Percentiles rank a stretch among this genome's conserved stretches.
phyloP scores from a whole-genome alignment of 148 eudicot species.

The Chenopodium formosanum region DNA sequence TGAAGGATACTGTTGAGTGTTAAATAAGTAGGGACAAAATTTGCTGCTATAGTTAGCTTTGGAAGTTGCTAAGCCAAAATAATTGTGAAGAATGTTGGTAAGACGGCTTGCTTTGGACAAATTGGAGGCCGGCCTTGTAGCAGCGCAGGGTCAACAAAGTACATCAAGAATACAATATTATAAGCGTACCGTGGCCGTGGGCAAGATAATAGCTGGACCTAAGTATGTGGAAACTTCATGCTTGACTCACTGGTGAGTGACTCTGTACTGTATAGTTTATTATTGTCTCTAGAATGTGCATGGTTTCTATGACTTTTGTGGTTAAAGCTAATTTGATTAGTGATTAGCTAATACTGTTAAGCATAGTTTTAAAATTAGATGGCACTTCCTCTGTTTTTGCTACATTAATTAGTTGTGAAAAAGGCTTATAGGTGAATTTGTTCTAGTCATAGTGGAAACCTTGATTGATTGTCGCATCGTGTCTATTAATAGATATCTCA shows the following conservation, averaged over 20 bases:
- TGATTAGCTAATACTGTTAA: too few relatives aligned
- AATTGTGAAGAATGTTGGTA: conserved; percentile 2
- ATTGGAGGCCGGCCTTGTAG: conserved; percentile 5
- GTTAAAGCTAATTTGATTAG: too few relatives aligned
- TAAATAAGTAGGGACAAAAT: background rate
- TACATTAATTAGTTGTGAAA: too few relatives aligned
- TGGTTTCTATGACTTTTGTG: too few relatives aligned
- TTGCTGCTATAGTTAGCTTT: background rate
- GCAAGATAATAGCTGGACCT: background rate
- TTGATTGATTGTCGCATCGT: too few relatives aligned
- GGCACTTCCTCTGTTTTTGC: too few relatives aligned
- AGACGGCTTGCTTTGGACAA: background rate
- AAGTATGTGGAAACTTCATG: background rate
- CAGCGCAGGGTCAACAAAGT: background rate
- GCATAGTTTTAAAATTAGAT: too few relatives aligned
- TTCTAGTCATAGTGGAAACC: too few relatives aligned
- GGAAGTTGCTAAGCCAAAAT: background rate
- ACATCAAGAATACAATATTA: background rate
- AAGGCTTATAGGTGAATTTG: too few relatives aligned
- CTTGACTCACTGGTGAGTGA: background rate
- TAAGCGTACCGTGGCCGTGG: background rate
- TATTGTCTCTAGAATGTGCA: too few relatives aligned
- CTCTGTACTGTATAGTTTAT: background rate
- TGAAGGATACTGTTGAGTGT: background rate
- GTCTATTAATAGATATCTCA: too few relatives aligned